Percentiles rank a stretch among this genome's conserved stretches.
Conservation (phyloP, 192 early-diverging fungal genomes). For the Backusella liffmaniae region DNA sequence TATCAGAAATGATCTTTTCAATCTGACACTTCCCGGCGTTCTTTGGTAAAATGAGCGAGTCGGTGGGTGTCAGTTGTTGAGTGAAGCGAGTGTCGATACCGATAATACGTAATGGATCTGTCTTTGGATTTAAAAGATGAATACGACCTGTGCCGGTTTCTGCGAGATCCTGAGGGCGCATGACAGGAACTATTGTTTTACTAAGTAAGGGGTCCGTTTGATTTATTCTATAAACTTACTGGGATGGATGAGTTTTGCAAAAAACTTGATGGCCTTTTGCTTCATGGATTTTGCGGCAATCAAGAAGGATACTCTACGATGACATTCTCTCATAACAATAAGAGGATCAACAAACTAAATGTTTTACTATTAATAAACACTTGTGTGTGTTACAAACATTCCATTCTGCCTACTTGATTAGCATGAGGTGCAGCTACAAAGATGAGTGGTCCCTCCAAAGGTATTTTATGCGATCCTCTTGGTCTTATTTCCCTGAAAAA, state of each 20-base stretch:
- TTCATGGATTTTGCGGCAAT: slow-evolving; percentile 89
- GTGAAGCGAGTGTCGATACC: slow-evolving; percentile 73
- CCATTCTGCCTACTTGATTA: slow-evolving; percentile 55
- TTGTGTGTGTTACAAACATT: slow-evolving; percentile 2
- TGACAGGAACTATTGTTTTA: slow-evolving; percentile 74
- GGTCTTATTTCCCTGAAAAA: slow-evolving; percentile 91
- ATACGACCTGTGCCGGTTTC: slow-evolving; percentile 72
- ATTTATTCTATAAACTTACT: slow-evolving; percentile 49
- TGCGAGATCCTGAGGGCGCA: slow-evolving; percentile 88
- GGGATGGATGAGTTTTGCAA: slow-evolving; percentile 71
- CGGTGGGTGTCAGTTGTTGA: slow-evolving; percentile 57
- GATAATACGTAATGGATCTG: slow-evolving; percentile 64
- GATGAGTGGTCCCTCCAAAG: slow-evolving; percentile 87
- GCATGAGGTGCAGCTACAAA: slow-evolving; percentile 87
- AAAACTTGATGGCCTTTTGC: slow-evolving; percentile 76
- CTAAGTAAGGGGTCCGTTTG: no score
- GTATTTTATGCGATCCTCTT: slow-evolving; percentile 81
- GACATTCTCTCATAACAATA: slow-evolving; percentile 81
- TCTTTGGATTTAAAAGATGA: slow-evolving; percentile 58
- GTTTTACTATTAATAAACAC: slow-evolving; percentile 1
- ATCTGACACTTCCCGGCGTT: slow-evolving; percentile 64
- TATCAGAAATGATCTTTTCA: slow-evolving; percentile 77
- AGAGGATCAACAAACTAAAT: slow-evolving; percentile 91
- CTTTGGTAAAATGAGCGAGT: slow-evolving; percentile 63
- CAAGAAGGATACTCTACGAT: slow-evolving; percentile 75